Evolutionary conservation across 805 yeast species (phyloP).

Genomic region (Danielia oregonensis): DNA sequence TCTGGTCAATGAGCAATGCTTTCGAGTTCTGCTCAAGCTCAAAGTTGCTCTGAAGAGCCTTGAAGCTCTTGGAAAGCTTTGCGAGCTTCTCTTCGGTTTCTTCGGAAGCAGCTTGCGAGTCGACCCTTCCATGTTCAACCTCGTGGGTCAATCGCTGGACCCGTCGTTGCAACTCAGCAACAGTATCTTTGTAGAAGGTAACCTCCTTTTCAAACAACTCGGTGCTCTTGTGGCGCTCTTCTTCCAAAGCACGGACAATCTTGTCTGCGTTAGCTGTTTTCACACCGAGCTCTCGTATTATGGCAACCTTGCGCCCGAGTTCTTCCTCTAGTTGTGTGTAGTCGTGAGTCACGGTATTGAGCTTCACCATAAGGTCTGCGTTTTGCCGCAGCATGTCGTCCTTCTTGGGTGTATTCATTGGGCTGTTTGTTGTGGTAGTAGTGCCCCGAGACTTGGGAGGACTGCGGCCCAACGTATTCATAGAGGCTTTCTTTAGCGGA

Average conservation of each 20-base stretch:
- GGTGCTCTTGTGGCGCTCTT: conserved; percentile 24
- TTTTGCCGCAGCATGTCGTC: conserved; percentile 20
- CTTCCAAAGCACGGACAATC: conserved; percentile 24
- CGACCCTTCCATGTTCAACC: conserved; percentile 11
- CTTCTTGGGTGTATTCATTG: not conserved
- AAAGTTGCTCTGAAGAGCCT: conserved; percentile 44
- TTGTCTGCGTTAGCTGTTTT: conserved; percentile 26
- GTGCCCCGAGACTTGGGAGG: conserved; percentile 1
- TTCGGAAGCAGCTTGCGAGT: conserved; percentile 3
- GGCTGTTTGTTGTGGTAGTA: no score
- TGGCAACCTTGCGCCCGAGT: conserved; percentile 19
- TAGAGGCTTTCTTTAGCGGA: conserved; percentile 1
- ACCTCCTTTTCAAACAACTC: conserved; percentile 30
- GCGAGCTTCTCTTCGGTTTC: conserved; percentile 22
- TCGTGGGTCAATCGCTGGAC: conserved; percentile 15
- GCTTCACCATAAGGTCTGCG: conserved; percentile 29
- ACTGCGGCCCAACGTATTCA: not conserved
- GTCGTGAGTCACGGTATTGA: conserved; percentile 23
- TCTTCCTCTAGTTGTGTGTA: conserved; percentile 30
- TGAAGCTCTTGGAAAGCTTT: conserved; percentile 30
- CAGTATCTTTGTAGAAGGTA: conserved; percentile 27
- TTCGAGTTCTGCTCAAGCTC: conserved; percentile 53
- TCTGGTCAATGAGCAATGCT: conserved; percentile 50
- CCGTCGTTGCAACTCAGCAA: conserved; percentile 28
- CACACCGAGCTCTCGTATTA: conserved; percentile 26